These are phyloP conservation scores for Ophiostoma perfectum DNA, from an alignment of 2,329 filamentous ascomycete species.

Conservation along the genomic window DNA sequence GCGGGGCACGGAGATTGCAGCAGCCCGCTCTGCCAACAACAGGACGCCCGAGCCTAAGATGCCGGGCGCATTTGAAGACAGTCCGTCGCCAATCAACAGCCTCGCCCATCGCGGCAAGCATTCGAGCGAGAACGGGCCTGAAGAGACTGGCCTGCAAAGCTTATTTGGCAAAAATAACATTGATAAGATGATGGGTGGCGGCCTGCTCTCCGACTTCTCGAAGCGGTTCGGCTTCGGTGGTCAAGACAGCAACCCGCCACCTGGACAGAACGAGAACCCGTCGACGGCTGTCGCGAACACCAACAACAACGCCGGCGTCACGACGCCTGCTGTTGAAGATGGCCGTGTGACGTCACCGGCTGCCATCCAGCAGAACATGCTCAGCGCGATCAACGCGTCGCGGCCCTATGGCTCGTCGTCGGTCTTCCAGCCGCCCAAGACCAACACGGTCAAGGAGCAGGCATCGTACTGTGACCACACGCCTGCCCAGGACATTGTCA, in stretches of 20 bases:
- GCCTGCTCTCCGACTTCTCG: conserved; percentile 3
- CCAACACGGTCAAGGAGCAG: conserved; percentile 72
- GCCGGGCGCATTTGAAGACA: conserved; percentile 64
- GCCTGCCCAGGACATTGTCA: conserved; percentile 66
- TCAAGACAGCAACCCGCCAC: background rate
- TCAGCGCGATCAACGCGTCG: conserved; percentile 72
- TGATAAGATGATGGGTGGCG: conserved; percentile 33
- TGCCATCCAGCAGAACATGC: conserved; percentile 62
- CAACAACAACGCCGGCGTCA: background rate
- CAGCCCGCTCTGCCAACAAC: background rate
- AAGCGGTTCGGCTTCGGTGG: background rate
- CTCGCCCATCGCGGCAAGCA: background rate
- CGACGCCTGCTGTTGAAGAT: conserved; percentile 35
- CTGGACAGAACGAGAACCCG: background rate
- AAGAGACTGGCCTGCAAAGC: background rate
- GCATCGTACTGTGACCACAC: conserved; percentile 79
- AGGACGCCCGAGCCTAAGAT: conserved; percentile 42
- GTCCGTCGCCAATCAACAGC: conserved; percentile 4
- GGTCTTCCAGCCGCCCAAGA: conserved; percentile 67
- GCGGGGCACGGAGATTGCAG: conserved; percentile 7
- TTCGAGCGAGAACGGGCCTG: background rate
- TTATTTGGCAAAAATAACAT: conserved; percentile 8
- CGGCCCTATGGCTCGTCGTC: conserved; percentile 67
- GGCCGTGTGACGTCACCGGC: conserved; percentile 56
- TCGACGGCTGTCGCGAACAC: background rate